Conservation (phyloP, 768 basidiomycete species). For the Thelephora aurantiotincta region DNA sequence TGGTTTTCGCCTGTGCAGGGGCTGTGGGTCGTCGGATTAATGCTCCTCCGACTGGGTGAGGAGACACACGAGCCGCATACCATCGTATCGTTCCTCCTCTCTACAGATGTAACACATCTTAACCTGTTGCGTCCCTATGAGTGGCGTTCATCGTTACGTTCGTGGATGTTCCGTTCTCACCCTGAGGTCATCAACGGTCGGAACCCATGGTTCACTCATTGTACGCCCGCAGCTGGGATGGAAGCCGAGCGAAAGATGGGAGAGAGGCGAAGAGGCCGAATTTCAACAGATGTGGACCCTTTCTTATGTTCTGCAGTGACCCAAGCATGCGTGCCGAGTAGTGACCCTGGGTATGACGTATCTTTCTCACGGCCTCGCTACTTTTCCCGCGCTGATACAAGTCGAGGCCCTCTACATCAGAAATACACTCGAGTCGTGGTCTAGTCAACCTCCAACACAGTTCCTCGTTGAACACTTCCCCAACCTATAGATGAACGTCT, state of each 20-base stretch:
- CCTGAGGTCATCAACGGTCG: constrained; percentile 20
- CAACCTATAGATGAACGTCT: constrained; percentile 22
- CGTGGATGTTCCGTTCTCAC: constrained; percentile 5
- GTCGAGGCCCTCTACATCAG: too few species aligned
- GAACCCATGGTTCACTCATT: constrained; percentile 7
- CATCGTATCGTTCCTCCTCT: constrained; percentile 49
- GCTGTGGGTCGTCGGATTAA: not conserved
- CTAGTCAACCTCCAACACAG: constrained; percentile 66
- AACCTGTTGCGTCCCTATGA: constrained; percentile 22
- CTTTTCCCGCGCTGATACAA: too few species aligned
- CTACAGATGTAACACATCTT: constrained; percentile 75
- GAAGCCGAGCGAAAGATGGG: not conserved
- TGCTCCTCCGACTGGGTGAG: not conserved
- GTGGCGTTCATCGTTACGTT: not conserved
- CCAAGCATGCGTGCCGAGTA: too few species aligned
- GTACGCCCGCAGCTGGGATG: not conserved
- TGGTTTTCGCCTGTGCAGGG: constrained; percentile 25
- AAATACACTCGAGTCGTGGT: not conserved
- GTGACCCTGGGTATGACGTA: too few species aligned
- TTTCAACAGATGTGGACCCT: too few species aligned
- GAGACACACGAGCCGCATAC: constrained; percentile 10
- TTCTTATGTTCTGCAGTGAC: too few species aligned
- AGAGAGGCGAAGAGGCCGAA: not conserved
- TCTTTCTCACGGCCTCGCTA: too few species aligned
- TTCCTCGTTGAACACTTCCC: constrained; percentile 80